These are phyloP conservation scores for Ganoderma leucocontextum DNA, from an alignment of 1,284 basidiomycete genomes.

Conservation along the genomic window DNA sequence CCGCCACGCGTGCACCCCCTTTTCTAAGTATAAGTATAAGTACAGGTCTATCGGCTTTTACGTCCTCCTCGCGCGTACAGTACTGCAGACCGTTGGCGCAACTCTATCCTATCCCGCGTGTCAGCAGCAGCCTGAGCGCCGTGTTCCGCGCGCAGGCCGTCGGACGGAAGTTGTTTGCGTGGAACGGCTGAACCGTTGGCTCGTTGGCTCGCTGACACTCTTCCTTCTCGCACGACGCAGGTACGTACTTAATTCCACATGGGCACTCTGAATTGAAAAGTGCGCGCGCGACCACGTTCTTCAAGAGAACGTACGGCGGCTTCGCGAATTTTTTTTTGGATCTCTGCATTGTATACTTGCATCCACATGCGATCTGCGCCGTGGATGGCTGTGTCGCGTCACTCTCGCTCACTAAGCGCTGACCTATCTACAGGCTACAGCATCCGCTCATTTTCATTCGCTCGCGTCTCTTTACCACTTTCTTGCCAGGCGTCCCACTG, in stretches of 20 bases:
- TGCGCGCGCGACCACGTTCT: not conserved
- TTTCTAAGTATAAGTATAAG: not conserved
- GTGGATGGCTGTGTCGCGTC: not conserved
- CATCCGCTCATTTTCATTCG: not conserved
- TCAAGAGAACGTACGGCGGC: too few relatives aligned
- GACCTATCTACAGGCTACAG: not conserved
- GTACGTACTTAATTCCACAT: not conserved
- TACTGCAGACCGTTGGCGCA: not conserved
- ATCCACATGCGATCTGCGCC: not conserved
- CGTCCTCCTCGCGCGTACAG: not conserved
- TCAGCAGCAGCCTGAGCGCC: not conserved
- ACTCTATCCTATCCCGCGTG: not conserved
- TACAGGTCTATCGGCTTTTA: not conserved
- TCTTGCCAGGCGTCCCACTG: not conserved
- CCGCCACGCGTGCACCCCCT: not conserved
- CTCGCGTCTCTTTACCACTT: not conserved
- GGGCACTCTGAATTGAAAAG: not conserved
- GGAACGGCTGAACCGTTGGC: not conserved
- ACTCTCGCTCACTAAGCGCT: not conserved
- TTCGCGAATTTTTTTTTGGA: not conserved
- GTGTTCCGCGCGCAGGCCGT: conserved; percentile 4
- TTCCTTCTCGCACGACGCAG: not conserved
- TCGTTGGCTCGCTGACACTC: not conserved
- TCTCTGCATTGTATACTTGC: not conserved
- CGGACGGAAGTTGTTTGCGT: not conserved